Base-by-base conservation (phyloP, 1,139 yeast species). In the Spathaspora jeffriesii region DNA sequence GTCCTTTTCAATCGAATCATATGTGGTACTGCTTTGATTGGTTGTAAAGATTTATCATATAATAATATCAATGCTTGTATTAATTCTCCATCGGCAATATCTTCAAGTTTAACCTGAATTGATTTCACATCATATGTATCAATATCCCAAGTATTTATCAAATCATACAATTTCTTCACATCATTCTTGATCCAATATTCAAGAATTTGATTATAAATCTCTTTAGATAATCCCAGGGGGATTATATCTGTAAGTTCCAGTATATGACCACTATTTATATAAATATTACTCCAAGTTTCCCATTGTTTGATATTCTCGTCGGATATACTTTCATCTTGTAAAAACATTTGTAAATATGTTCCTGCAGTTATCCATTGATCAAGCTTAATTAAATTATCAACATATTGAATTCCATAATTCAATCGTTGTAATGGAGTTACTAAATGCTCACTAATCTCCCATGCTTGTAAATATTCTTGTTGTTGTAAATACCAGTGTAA, bases 401-500 rank as follows among this genome's bases (percentile, higher is more conserved):
- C 79, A 63, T 88, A 84, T 44, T 73, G 73, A 4, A 82, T 61
- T 1, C 96, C 98, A 44, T 82, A 72, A 32, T 75, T 70, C 27
- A 86, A 64, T 43, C 93, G 67, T 49, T 81, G 79, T 2, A 63
- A 56, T 5, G 78, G 73, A 13, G 72, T 64, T 1, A 85, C 67
- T 49, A 88, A 68, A 56, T 76, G 80, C 42, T 74, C 79, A 48
- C 95, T 79, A 53, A 89, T 81, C 42, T 76, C 78, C 96, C 96
- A 91, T 0, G 97, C 97, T 42, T 84, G 84, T 23, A 73, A 68
- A 54, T 67, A 88, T 48, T 71, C 63, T 3, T 76, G 76, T 34
- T 71, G 79, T 1, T 80, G 81, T 13, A 82, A 50, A 49, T 76
- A 85, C 97, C 98, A 93, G 3, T 81, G 71, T 40, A 86, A 75